Conservation (phyloP, 78 protist genomes). For the Dictyostelium purpureum region DNA sequence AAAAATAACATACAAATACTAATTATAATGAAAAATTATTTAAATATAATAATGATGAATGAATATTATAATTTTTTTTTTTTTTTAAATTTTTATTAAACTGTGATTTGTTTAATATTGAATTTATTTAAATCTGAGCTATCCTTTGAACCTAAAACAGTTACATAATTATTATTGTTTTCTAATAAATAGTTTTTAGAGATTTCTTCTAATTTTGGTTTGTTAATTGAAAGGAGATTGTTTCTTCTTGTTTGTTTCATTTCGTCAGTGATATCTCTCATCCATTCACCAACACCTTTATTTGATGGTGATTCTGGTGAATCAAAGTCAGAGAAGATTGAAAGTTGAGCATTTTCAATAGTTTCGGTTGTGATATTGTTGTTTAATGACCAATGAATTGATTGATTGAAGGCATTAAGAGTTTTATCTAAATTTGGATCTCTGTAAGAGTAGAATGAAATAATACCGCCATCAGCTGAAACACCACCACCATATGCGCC, state of each 20-base stretch:
- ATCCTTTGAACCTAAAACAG: conserved; percentile 36
- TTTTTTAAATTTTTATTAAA: background rate
- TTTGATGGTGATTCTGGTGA: conserved; percentile 85
- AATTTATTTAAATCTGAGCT: conserved; percentile 2
- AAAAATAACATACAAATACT: no score
- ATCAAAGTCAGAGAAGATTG: conserved; percentile 78
- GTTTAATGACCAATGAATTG: conserved; percentile 27
- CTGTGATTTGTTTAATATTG: background rate
- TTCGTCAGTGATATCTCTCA: conserved; percentile 66
- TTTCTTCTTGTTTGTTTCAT: conserved; percentile 78
- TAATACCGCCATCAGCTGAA: conserved; percentile 18
- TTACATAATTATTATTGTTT: background rate
- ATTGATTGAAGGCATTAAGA: conserved; percentile 32
- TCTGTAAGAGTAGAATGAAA: conserved; percentile 83
- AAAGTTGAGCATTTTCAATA: conserved; percentile 81
- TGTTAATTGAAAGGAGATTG: conserved; percentile 17
- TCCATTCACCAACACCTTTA: conserved; percentile 76
- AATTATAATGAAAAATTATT: no score
- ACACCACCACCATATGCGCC: conserved; percentile 95
- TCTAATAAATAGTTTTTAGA: conserved; percentile 39
- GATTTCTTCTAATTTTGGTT: conserved; percentile 39
- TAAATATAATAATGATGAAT: no score
- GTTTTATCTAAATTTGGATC: conserved; percentile 83
- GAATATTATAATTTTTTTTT: background rate
- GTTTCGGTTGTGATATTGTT: conserved; percentile 30